These are phyloP conservation scores for Aspergillus hortae DNA, from an alignment of 2,329 filamentous ascomycete species.

Conservation along the genomic window DNA sequence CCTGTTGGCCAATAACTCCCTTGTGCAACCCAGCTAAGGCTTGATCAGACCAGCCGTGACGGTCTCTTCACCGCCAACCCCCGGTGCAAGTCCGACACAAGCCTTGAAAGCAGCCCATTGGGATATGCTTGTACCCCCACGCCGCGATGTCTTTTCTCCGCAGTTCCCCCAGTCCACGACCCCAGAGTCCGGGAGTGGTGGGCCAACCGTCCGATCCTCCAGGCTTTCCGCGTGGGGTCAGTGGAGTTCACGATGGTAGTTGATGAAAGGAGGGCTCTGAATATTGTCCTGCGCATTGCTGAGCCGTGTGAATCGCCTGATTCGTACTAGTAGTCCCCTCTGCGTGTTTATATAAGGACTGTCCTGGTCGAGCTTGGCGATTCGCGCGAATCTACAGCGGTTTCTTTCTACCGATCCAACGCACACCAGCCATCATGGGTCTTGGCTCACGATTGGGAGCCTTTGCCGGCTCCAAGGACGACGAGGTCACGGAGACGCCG, in stretches of 20 bases:
- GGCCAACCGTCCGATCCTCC: neutral
- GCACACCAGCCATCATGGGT: slow-evolving; percentile 10
- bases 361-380: neutral
- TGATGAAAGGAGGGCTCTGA: neutral
- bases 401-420: neutral
- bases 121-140: neutral
- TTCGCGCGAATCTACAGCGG: neutral
- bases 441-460: slow-evolving; percentile 5
- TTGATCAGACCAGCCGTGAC: neutral
- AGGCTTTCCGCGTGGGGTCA: neutral
- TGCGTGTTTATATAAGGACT: neutral
- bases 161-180: neutral
- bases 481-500: slow-evolving; percentile 19
- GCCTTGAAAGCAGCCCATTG: neutral
- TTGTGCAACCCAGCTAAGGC: neutral
- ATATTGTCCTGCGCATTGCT: neutral
- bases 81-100: neutral
- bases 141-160: neutral
- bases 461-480: slow-evolving; percentile 20
- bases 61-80: neutral
- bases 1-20: neutral
- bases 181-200: neutral
- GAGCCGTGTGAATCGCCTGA: neutral
- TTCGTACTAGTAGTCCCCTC: neutral
- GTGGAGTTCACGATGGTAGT: neutral